Evolutionary conservation across 495 filamentous ascomycete genomes (phyloP), one percentile per base, ranked within the genome.

Genomic region (Talaromyces wortmannii): DNA sequence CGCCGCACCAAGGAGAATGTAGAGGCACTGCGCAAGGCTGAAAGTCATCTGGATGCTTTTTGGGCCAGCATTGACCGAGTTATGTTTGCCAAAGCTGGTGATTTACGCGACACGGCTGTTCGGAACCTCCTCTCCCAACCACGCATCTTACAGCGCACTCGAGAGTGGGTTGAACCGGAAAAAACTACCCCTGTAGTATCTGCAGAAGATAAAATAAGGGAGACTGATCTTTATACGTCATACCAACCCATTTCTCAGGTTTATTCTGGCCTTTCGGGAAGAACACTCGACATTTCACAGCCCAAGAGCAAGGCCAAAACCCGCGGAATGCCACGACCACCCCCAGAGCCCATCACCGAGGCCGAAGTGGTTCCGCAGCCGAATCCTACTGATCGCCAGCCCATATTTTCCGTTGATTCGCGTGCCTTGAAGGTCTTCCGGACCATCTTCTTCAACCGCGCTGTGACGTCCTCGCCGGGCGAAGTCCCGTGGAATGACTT

Each of bases 401-500:
- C 63, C 12, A 62, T 57, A 0, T 64, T 80, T 59, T 36, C 42
- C 1, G 71, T 84, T 33, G 67, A 76, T 32, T 55, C 63, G 6
- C 75, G 78, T 6, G 64, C 73, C 6, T 60, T 71, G 40, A 78
- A 77, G 52, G 72, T 77, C 36, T 81, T 83, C 59, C 59, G 61
- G 0, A 66, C 67, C 6, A 54, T 78, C 40, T 83, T 79, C 65
- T 71, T 67, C 63, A 59, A 55, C 30, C 68, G 69, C 0, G 53
- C 52, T 0, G 51, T 53, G 0, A 55, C 54, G 2, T 59, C 63
- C 0, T 51, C 59, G 5, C 67, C 72, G 0, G 76, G 74, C 4
- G 78, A 82, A 51, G 48, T 82, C 5, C 43, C 73, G 0, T 82
- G 78, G 78, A 55, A 31, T 13, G 79, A 83, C 50, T 77, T 82